phyloP scores from a whole-genome alignment of 495 filamentous ascomycete genomes.

The Penicillium roqueforti region DNA sequence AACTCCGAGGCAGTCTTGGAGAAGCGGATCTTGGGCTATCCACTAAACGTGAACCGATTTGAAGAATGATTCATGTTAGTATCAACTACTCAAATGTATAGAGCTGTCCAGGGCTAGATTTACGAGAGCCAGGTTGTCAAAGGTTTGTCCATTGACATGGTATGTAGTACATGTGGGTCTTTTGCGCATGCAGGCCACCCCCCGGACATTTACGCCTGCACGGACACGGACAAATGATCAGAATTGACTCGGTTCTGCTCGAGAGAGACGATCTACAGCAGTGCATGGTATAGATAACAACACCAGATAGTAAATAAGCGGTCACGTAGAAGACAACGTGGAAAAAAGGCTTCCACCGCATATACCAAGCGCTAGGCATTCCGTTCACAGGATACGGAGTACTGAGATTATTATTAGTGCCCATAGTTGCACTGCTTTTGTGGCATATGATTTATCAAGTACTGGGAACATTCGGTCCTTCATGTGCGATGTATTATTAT shows the following conservation, averaged over 20 bases:
- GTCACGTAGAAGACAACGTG: not conserved
- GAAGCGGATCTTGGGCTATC: not conserved
- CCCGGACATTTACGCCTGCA: slow-evolving; percentile 18
- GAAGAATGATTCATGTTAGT: not conserved
- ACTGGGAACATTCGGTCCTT: not conserved
- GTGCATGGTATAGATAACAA: not conserved
- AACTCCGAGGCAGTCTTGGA: not conserved
- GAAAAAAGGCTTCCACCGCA: not conserved
- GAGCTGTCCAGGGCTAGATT: not conserved
- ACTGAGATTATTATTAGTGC: not conserved
- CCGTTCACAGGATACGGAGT: not conserved
- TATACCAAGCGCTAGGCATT: not conserved
- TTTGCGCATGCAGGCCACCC: slow-evolving; percentile 13
- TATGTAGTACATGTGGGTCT: slow-evolving; percentile 15
- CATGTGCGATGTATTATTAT: not conserved
- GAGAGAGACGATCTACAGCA: not conserved
- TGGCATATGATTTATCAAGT: slow-evolving; percentile 7
- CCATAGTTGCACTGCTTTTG: not conserved
- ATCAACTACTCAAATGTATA: not conserved
- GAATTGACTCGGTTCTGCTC: not conserved
- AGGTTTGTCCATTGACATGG: slow-evolving; percentile 2
- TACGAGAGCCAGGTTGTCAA: not conserved
- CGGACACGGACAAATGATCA: slow-evolving; percentile 15
- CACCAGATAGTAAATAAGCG: not conserved
- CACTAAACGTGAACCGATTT: not conserved